Percentiles rank a stretch among this genome's conserved stretches.
These are phyloP conservation scores for Cryptomeria japonica DNA, from an alignment of 75 land plant genomes.

Conservation along the genomic window DNA sequence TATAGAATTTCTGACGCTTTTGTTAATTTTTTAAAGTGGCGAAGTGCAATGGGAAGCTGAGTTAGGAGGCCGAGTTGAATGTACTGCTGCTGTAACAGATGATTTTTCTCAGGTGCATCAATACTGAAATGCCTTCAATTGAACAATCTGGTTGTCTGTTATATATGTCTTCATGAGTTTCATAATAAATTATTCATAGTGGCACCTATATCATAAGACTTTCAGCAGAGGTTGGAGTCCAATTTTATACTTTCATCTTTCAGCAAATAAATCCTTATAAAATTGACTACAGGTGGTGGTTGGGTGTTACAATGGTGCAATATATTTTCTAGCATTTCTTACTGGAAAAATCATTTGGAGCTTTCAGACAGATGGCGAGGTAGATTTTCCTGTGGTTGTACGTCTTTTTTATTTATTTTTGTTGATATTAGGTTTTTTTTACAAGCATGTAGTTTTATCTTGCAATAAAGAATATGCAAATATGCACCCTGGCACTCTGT, in stretches of 20 bases:
- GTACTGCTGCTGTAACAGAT: slow-evolving; percentile 71
- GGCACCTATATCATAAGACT: background rate
- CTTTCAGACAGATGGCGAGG: slow-evolving; percentile 77
- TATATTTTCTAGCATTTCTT: slow-evolving; percentile 60
- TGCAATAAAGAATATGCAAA: background rate
- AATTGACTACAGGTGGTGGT: slow-evolving; percentile 61
- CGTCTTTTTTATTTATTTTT: background rate
- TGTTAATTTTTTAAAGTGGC: slow-evolving; percentile 32
- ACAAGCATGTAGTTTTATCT: background rate
- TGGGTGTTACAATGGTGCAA: slow-evolving; percentile 76
- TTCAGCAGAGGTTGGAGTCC: background rate
- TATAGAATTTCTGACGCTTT: background rate
- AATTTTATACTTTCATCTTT: background rate
- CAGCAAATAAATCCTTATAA: background rate
- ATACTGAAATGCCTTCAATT: background rate
- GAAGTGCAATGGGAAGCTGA: slow-evolving; percentile 51
- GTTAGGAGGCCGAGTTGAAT: slow-evolving; percentile 76
- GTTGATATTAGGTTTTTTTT: background rate
- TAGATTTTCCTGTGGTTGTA: slow-evolving; percentile 18
- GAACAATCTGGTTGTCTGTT: background rate
- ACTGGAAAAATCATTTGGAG: slow-evolving; percentile 61
- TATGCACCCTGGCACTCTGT: background rate
- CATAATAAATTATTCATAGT: background rate
- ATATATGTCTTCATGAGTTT: background rate
- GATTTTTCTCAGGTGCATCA: slow-evolving; percentile 66